Percentiles rank a stretch among this genome's conserved stretches.
These are phyloP conservation scores for Aspergillus arachidicola DNA, from an alignment of 2,329 filamentous ascomycete genomes.

Conservation along the genomic window DNA sequence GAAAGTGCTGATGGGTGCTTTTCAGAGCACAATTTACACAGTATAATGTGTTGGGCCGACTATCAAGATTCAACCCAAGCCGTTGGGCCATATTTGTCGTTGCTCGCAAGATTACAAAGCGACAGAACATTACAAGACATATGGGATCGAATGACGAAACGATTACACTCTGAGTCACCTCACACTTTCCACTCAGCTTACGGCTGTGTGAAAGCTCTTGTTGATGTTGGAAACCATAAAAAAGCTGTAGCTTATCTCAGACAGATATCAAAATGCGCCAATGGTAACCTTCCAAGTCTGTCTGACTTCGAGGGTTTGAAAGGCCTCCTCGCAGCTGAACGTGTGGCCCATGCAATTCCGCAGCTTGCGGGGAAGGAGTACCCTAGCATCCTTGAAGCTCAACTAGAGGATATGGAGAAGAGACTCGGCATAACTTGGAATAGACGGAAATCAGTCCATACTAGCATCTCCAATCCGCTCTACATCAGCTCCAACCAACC, in stretches of 20 bases:
- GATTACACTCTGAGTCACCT: conserved; percentile 7
- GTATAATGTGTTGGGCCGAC: conserved; percentile 20
- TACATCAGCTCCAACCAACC: conserved; percentile 24
- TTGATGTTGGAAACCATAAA: conserved; percentile 24
- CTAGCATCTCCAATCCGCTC: conserved; percentile 18
- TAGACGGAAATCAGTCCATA: conserved; percentile 20
- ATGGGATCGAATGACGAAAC: conserved; percentile 26
- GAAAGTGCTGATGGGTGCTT: conserved; percentile 10
- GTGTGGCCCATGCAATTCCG: conserved; percentile 24
- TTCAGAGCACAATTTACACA: conserved; percentile 18
- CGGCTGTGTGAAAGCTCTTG: conserved; percentile 27
- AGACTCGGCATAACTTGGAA: conserved; percentile 36
- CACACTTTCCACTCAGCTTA: conserved; percentile 24
- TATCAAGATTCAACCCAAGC: neutral
- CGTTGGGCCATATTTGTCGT: conserved; percentile 24
- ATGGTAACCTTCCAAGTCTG: conserved; percentile 28
- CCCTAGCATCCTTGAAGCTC: conserved; percentile 25
- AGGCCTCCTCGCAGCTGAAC: conserved; percentile 23
- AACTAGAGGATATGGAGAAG: conserved; percentile 32
- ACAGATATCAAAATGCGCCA: conserved; percentile 25
- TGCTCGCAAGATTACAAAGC: conserved; percentile 32
- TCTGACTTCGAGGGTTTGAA: conserved; percentile 23
- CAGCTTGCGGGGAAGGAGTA: conserved; percentile 28
- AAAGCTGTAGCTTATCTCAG: conserved; percentile 28
- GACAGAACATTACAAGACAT: conserved; percentile 20